Percentiles rank a stretch among this genome's conserved stretches.
phyloP scores from a whole-genome alignment of 805 yeast genomes.

The Sugiyamaella mastotermitis region DNA sequence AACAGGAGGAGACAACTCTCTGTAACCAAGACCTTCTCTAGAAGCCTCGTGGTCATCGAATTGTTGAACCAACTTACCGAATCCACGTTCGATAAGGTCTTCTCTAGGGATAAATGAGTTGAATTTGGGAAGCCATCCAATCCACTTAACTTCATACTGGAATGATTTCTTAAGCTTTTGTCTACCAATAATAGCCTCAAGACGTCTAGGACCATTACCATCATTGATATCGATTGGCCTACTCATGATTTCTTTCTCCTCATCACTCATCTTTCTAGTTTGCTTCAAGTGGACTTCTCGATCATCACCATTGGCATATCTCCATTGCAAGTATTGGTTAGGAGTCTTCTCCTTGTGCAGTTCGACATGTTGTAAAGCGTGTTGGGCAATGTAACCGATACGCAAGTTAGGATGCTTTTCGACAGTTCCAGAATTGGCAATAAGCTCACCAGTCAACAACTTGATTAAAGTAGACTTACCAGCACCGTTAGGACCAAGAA shows the following conservation, averaged over 20 bases:
- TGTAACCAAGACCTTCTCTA: slow-evolving; percentile 97
- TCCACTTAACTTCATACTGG: slow-evolving; percentile 97
- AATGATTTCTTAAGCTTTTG: slow-evolving; percentile 92
- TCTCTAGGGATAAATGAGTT: slow-evolving; percentile 93
- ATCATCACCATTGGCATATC: slow-evolving; percentile 96
- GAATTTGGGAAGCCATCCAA: slow-evolving; percentile 82
- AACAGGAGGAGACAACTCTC: slow-evolving; percentile 86
- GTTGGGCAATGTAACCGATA: slow-evolving; percentile 98
- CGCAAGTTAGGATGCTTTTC: slow-evolving; percentile 98
- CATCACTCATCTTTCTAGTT: slow-evolving; percentile 77
- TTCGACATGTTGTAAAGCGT: slow-evolving; percentile 95
- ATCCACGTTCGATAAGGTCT: slow-evolving; percentile 71
- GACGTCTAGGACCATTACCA: slow-evolving; percentile 79
- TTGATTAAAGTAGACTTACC: slow-evolving; percentile 96
- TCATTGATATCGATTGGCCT: slow-evolving; percentile 76
- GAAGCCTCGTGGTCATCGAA: slow-evolving; percentile 99
- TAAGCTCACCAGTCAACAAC: slow-evolving; percentile 83
- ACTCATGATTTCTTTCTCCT: slow-evolving; percentile 69
- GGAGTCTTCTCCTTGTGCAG: slow-evolving; percentile 97
- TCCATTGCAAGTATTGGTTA: slow-evolving; percentile 96
- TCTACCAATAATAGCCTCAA: slow-evolving; percentile 96
- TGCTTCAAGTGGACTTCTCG: slow-evolving; percentile 93
- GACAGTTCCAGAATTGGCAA: slow-evolving; percentile 81
- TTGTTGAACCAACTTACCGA: slow-evolving; percentile 85
- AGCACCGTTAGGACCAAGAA: slow-evolving; percentile 97